Evolutionary conservation across 169 alveolate species (phyloP).

Genomic region (Plasmodium reichenowi): DNA sequence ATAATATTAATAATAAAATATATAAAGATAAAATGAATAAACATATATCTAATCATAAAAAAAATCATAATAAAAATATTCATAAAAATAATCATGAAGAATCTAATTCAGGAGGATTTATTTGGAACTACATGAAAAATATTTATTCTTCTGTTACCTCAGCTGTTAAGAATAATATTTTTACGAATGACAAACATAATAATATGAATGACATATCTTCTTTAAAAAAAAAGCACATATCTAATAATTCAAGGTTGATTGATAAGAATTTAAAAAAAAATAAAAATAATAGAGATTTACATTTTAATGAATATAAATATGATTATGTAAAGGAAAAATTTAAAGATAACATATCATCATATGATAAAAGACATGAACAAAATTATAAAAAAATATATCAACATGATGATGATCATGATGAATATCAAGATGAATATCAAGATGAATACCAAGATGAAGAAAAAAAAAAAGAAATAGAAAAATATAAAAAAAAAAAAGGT

Average conservation of each 20-base stretch:
- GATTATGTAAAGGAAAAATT: background rate
- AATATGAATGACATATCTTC: background rate
- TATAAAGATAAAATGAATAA: too few species aligned
- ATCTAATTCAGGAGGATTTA: background rate
- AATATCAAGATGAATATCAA: background rate
- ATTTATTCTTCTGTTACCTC: slow-evolving; percentile 38
- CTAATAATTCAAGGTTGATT: slow-evolving; percentile 25
- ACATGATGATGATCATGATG: background rate
- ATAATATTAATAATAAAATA: too few species aligned
- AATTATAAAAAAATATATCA: background rate
- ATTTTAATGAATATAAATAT: slow-evolving; percentile 10
- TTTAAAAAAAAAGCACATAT: slow-evolving; percentile 1
- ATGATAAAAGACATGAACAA: background rate
- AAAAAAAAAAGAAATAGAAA: background rate
- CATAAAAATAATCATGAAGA: background rate
- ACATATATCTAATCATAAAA: too few species aligned
- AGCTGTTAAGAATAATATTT: slow-evolving; percentile 54
- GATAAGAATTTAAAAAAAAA: slow-evolving; percentile 27
- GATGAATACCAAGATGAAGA: background rate
- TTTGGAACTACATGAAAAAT: slow-evolving; percentile 51
- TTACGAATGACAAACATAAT: background rate
- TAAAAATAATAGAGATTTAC: background rate
- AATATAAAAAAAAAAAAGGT: slow-evolving; percentile 5
- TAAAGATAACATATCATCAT: background rate
- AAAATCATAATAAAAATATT: background rate